Percentiles rank a stretch among this genome's conserved stretches.
Evolutionary conservation across 2,329 filamentous ascomycete genomes (phyloP).

Genomic region (Microcyclosporella mali): DNA sequence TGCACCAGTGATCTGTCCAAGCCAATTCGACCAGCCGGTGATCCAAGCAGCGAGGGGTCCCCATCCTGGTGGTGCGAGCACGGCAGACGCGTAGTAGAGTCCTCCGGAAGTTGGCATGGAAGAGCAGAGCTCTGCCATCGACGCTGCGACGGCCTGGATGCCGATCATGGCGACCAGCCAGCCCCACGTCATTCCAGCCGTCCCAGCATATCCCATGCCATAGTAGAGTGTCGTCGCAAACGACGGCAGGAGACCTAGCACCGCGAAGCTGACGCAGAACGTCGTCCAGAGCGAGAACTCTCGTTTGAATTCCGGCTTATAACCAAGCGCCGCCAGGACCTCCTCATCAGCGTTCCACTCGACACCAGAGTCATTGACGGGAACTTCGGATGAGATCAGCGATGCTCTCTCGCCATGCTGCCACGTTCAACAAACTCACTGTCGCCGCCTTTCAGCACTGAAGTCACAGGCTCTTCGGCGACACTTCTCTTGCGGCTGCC

Average conservation of each 20-base stretch:
- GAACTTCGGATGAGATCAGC: conserved; percentile 24
- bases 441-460: conserved; percentile 44
- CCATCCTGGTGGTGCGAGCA: conserved; percentile 60
- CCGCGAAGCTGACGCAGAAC: conserved; percentile 68
- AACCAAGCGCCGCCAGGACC: conserved; percentile 55
- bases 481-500: conserved; percentile 32
- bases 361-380: conserved; percentile 38
- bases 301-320: conserved; percentile 59
- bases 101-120: conserved; percentile 44
- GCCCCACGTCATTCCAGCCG: conserved; percentile 62
- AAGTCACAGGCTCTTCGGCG: conserved; percentile 48
- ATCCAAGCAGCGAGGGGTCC: conserved; percentile 63
- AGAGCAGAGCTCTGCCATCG: conserved; percentile 62
- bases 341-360: conserved; percentile 53
- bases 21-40: conserved; percentile 66
- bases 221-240: conserved; percentile 68
- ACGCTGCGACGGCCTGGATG: conserved; percentile 63
- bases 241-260: conserved; percentile 63
- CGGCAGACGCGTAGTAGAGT: conserved; percentile 67
- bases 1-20: conserved; percentile 58
- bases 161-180: conserved; percentile 69
- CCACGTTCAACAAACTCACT: conserved; percentile 1
- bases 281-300: conserved; percentile 70
- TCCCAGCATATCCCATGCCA: conserved; percentile 52
- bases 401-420: too few species aligned